Base-by-base conservation (phyloP, 352 stramenopile species). In the Phytophthora cryptogea region DNA sequence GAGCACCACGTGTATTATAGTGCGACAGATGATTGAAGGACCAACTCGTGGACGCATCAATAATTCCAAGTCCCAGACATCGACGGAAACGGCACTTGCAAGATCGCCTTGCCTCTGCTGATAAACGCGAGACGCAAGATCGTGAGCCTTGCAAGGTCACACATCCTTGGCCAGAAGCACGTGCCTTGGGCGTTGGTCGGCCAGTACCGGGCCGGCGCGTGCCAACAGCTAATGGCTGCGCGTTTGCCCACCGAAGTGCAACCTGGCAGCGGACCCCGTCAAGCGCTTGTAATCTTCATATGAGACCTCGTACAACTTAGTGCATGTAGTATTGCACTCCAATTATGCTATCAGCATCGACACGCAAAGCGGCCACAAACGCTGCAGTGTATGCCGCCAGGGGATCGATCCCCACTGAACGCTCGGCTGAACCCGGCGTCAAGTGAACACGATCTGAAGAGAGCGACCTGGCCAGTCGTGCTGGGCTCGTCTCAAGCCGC, bases 211-310 rank as follows among this genome's bases (percentile, higher is more conserved):
- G 16, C 26, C 8, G 50, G 6, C 50, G 31, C 37, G 50, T 57
- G 50, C 50, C 50, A 3, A n/a, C 50, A 43, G 50, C 50, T 49
- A 49, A 58, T 48, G 11, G 30, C 8, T 7, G 14, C 23, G 23
- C 39, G 48, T 4, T n/a, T 23, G 39, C 36, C n/a, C 48, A 55
- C 36, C 27, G 46, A n/a, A 8, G 14, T 40, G 13, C 35, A 40
- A 40, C 35, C 10, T 40, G 11, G 14, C 20, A 23, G 20, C 20
- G 20, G 20, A 23, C 20, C 20, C 20, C 20, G 20, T 23, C 20
- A 23, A 23, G 20, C 20, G 20, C 20, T 23, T 23, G 20, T 23
- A 23, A 23, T 23, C 20, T 23, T 23, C 20, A 23, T 1, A 36
- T 1, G 32, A 36, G 32, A 36, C 7, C 4, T 36, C 32, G 20